Evolutionary conservation across 192 early-diverging fungal genomes (phyloP), one percentile per base, ranked within the genome.

Genomic region (Cetraspora pellucida): DNA sequence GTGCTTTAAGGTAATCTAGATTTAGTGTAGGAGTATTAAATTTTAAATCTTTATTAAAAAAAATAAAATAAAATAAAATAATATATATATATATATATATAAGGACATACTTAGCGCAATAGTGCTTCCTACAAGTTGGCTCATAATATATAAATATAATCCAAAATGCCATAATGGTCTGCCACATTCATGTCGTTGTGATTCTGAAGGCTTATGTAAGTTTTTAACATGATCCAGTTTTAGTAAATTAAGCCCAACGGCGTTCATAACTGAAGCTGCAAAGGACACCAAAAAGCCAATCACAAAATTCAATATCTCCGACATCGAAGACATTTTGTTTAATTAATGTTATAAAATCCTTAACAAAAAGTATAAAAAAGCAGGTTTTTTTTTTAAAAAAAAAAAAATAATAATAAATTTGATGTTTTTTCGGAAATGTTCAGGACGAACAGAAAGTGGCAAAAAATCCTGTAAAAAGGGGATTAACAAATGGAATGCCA

Each of bases 201-300:
- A 44, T 43, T 81, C 72, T 17, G 64, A n/a, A 23, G 81, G 44
- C 31, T 76, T 72, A 8, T 77, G 72, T 14, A 78, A 73, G 72
- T 87, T 87, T 64, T 81, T 80, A 67, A 86, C 85, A 65, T 89
- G 88, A 79, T 89, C 88, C n/a, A 89, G 78, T 70, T 89, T 89
- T 13, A 89, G 72, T 31, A 89, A 74, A 66, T 89, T 89, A 17
- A 89, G 75, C 0, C 88, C 88, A 21, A 85, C 82, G 0, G 88
- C 88, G 57, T 89, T 87, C 85, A 89, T 81, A 16, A 84, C 61
- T 13, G 80, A 81, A n/a, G 81, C 73, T 10, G 79, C 78, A 46
- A 87, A 28, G 7, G 83, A 84, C 19, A 87, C 83, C 16, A 80
- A 76, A 57, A 84, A 78, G 8, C 85, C 85, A 44, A 84, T 84